These are phyloP conservation scores for Pythium periplocum DNA, from an alignment of 352 stramenopile genomes.

Conservation along the genomic window DNA sequence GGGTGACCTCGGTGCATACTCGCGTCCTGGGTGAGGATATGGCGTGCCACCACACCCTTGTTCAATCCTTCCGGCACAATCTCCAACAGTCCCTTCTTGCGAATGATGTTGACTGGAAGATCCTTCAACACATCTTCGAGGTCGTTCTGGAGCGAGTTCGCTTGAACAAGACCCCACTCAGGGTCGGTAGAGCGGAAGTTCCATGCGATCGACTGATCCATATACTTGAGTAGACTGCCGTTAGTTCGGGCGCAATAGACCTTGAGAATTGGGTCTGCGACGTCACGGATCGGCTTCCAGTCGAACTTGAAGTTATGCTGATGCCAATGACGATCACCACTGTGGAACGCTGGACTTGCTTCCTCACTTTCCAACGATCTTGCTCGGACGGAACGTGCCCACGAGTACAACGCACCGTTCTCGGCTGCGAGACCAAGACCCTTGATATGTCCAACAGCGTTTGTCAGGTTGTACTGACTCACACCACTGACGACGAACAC, in stretches of 20 bases:
- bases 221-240: conserved; percentile 90
- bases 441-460: conserved; percentile 89
- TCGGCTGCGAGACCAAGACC: conserved; percentile 92
- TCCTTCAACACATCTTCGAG: conserved; percentile 75
- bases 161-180: conserved; percentile 95
- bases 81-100: conserved; percentile 92
- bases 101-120: conserved; percentile 68
- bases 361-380: conserved; percentile 28
- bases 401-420: conserved; percentile 94
- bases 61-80: conserved; percentile 94
- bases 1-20: conserved; percentile 71
- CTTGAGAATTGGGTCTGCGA: conserved; percentile 90
- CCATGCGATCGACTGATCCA: conserved; percentile 95
- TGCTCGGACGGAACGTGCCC: conserved; percentile 55
- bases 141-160: conserved; percentile 89
- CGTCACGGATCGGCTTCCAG: conserved; percentile 90
- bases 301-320: conserved; percentile 82
- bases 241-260: conserved; percentile 96
- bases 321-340: conserved; percentile 57
- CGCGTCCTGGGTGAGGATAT: conserved; percentile 89
- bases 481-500: conserved; percentile 98
- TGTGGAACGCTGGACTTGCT: conserved; percentile 9
- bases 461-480: conserved; percentile 86
- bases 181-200: conserved; percentile 97
- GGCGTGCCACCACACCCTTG: conserved; percentile 95